Evolutionary conservation across 2,329 filamentous ascomycete genomes (phyloP).

Genomic region (Nigrospora oryzae): DNA sequence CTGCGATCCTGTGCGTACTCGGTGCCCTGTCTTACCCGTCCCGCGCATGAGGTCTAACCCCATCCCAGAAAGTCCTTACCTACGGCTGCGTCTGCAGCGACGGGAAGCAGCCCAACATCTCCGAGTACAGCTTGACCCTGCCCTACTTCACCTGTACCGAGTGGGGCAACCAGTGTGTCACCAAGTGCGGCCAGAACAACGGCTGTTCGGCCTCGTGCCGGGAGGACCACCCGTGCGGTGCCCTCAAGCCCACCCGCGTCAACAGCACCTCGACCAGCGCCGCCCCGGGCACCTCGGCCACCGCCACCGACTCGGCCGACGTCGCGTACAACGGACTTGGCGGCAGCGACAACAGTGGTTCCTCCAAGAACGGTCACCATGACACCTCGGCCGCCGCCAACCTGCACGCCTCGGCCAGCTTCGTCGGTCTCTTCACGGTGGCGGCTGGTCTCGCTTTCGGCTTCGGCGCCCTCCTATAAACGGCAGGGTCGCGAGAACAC

Average conservation of each 20-base stretch:
- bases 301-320: conserved; percentile 14
- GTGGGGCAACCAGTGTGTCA: conserved; percentile 62
- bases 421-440: conserved; percentile 28
- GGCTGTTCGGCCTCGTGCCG: conserved; percentile 54
- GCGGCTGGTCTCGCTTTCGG: conserved; percentile 28
- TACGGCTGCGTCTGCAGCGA: conserved; percentile 67
- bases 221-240: conserved; percentile 64
- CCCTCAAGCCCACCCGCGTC: conserved; percentile 49
- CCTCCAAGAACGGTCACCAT: conserved; percentile 4
- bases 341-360: conserved; percentile 9
- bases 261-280: conserved; percentile 43
- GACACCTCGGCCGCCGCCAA: conserved; percentile 6
- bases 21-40: neutral
- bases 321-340: conserved; percentile 2
- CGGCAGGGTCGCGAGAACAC: no score
- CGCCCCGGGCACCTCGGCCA: conserved; percentile 24
- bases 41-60: no score
- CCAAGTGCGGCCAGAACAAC: conserved; percentile 44
- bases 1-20: conserved; percentile 53
- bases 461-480: conserved; percentile 27
- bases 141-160: conserved; percentile 70
- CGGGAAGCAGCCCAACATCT: conserved; percentile 59
- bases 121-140: conserved; percentile 69
- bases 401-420: conserved; percentile 23
- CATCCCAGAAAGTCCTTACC: conserved; percentile 43